Evolutionary conservation across 306 rosid species (phyloP), one percentile per base, ranked within the genome.

Genomic region (Coriaria nepalensis): DNA sequence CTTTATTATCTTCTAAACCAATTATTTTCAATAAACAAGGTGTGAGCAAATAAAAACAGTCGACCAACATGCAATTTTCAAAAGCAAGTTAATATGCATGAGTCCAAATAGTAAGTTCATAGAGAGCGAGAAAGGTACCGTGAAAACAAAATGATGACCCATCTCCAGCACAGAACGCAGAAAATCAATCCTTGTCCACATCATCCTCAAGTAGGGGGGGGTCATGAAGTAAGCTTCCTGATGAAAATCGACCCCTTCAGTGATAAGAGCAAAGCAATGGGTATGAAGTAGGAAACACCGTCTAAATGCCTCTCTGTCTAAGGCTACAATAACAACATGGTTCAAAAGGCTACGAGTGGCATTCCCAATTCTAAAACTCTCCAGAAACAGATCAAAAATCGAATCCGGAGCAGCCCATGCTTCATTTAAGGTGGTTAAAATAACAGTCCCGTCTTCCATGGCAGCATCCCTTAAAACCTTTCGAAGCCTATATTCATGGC

Each of bases 391-490:
- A 67, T 81, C 95, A 20, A 84, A 40, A 33, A 85, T 61, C 20
- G 97, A 84, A 75, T 73, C 59, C 38, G 78, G 92, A 70, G 94
- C 71, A 11, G 95, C 95, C 97, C 97, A 90, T 54, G 97, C 95
- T 69, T 77, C 92, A 59, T 90, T 90, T 57, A 90, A 69, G 12
- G 97, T 81, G 29, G 97, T 84, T 72, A 90, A 65, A 53, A 90
- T 84, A 54, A 90, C 92, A 43, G 97, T 90, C 47, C 52, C 61
- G 69, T 77, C 84, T 32, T 51, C 68, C 88, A 78, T 90, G 40
- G 94, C 79, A 52, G 97, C 95, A 54, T 60, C 75, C 51, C 50
- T 64, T 59, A 90, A 68, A 62, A 81, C 74, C 54, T 67, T 70
- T 40, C 68, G 87, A 49, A 90, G 83, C 35, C 68, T 67, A 55